Evolutionary conservation across 2,329 filamentous ascomycete species (phyloP), one percentile per base, ranked within the genome.

Genomic region (Exophiala alcalophila): DNA sequence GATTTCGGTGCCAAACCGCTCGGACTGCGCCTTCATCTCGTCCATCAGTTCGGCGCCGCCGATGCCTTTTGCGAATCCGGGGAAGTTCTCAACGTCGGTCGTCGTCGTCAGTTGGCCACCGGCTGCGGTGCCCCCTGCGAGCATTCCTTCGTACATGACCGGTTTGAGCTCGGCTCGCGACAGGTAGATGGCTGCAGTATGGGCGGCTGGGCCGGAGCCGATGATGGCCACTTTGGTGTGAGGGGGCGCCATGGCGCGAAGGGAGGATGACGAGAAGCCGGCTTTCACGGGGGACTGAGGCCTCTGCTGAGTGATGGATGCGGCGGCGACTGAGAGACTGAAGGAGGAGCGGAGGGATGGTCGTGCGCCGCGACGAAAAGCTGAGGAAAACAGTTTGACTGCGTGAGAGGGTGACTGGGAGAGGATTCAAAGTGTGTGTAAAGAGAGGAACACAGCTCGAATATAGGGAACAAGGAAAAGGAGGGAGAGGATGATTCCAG

Each of bases 81-180:
- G 92, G 70, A 84, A 98, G 78, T 98, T 98, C 75, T 98, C 92
- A 47, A 98, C 82, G 57, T 98, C 94, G 60, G 94, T 97, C 41
- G 92, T 98, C 18, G 94, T 98, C 41, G 94, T 98, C 57, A 98
- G 77, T 76, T 98, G 92, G 44, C 92, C 92, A 57, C 92, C 92
- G 30, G 92, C 88, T 5, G 92, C 92, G 59, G 94, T 94, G 61
- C 91, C 92, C 63, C 96, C 92, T 59, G 92, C 92, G 66, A 98
- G 82, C 78, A 98, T 95, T 58, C 92, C 92, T 72, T 98, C 92
- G 65, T 97, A 98, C 57, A 98, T 77, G 52, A 96, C 86, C 52
- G 92, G 92, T 69, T 94, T 86, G 64, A 98, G 72, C 66, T 98
- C 91, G 49, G 92, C 92, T 64, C 92, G 85, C 33, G 90, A 85